These are phyloP conservation scores for Clonostachys rhizophaga DNA, from an alignment of 2,329 filamentous ascomycete species.

Conservation along the genomic window DNA sequence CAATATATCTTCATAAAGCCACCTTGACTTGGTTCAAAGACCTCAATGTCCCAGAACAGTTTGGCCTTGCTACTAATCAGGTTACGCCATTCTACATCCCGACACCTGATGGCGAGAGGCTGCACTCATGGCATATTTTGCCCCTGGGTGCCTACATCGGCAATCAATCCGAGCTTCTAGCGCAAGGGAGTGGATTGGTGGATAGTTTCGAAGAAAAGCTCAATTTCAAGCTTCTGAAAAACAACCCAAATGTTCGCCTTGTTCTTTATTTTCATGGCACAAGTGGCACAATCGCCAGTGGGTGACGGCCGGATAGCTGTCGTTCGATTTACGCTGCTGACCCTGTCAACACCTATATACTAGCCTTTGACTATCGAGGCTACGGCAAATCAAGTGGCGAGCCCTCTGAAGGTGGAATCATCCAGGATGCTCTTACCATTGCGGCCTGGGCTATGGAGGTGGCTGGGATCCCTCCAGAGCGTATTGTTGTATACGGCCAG, in stretches of 20 bases:
- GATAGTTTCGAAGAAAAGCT: conserved; percentile 24
- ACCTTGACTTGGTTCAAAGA: conserved; percentile 56
- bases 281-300: conserved; percentile 49
- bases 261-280: conserved; percentile 51
- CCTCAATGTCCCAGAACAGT: conserved; percentile 60
- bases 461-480: conserved; percentile 44
- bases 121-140: conserved; percentile 76
- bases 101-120: conserved; percentile 59
- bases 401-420: conserved; percentile 50
- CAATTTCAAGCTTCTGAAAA: conserved; percentile 35
- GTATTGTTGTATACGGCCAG: conserved; percentile 55
- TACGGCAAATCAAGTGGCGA: conserved; percentile 48
- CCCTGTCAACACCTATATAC: conserved; percentile 47
- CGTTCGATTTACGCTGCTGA: conserved; percentile 45
- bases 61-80: conserved; percentile 69
- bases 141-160: conserved; percentile 56
- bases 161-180: conserved; percentile 40
- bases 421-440: conserved; percentile 46
- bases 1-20: conserved; percentile 49
- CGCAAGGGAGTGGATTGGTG: conserved; percentile 13
- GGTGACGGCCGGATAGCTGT: conserved; percentile 50
- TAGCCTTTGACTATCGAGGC: conserved; percentile 59
- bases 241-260: conserved; percentile 35
- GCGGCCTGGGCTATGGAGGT: conserved; percentile 48
- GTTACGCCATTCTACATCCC: conserved; percentile 65